phyloP scores from a whole-genome alignment of 345 rosid species.

The Gossypium australe region DNA sequence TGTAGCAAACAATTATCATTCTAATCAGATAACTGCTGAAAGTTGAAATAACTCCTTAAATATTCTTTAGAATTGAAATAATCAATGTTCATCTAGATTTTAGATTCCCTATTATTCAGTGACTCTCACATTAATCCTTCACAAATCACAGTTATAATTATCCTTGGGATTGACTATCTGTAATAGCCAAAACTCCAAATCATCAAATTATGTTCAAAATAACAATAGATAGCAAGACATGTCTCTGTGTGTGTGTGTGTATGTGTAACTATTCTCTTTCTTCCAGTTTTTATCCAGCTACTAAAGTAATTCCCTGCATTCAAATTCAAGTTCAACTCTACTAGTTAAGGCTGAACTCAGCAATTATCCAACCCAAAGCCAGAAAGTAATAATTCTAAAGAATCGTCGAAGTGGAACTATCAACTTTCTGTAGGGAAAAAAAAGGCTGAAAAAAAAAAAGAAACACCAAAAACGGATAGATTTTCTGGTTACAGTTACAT shows the following conservation, averaged over 20 bases:
- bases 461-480: background rate
- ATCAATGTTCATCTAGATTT: background rate
- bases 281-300: background rate
- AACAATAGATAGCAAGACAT: too few relatives aligned
- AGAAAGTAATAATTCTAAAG: too few relatives aligned
- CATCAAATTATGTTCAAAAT: background rate
- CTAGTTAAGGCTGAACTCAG: background rate
- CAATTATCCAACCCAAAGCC: background rate
- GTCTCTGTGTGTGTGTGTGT: too few relatives aligned
- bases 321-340: background rate
- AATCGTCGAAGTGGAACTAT: background rate
- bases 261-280: too few relatives aligned
- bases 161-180: background rate
- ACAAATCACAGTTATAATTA: background rate
- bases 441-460: background rate
- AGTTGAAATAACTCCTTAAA: background rate
- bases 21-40: background rate
- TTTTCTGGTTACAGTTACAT: background rate
- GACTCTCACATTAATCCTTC: background rate
- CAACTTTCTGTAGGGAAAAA: background rate
- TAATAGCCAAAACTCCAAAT: background rate
- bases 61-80: background rate
- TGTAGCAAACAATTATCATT: background rate
- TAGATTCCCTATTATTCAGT: background rate
- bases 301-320: background rate